Percentiles rank a stretch among this genome's conserved stretches.
These are phyloP conservation scores for Xanthoconium purpureum DNA, from an alignment of 768 basidiomycete species.

Conservation along the genomic window DNA sequence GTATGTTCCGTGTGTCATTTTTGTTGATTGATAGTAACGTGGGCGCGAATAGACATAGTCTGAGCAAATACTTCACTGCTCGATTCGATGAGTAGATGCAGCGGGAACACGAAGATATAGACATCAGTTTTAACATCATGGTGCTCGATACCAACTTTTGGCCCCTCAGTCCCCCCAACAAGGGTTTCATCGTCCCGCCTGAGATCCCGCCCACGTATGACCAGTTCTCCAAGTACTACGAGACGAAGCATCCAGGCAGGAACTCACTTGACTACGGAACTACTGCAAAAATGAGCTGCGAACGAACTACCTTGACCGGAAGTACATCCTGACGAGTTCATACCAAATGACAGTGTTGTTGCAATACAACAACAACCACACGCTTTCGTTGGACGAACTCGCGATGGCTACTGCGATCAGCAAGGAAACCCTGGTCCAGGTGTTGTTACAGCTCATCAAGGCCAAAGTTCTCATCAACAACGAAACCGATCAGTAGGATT, in stretches of 20 bases:
- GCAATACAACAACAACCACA: slow-evolving; percentile 91
- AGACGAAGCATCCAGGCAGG: slow-evolving; percentile 88
- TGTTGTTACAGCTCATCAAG: slow-evolving; percentile 64
- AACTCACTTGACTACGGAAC: slow-evolving; percentile 99
- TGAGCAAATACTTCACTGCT: slow-evolving; percentile 93
- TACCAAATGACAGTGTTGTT: slow-evolving; percentile 92
- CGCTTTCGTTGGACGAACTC: slow-evolving; percentile 78
- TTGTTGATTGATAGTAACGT: slow-evolving; percentile 1
- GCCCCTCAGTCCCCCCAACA: slow-evolving; percentile 80
- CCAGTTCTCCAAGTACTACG: slow-evolving; percentile 90
- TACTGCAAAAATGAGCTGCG: slow-evolving; percentile 95
- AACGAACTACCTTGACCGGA: slow-evolving; percentile 89
- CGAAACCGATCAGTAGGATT: slow-evolving; percentile 84
- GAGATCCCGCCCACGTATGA: slow-evolving; percentile 88
- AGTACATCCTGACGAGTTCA: slow-evolving; percentile 91
- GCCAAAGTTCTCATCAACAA: slow-evolving; percentile 88
- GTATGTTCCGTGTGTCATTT: slow-evolving; percentile 37
- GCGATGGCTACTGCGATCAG: slow-evolving; percentile 73
- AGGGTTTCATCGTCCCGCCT: slow-evolving; percentile 84
- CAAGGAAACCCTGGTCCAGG: slow-evolving; percentile 74
- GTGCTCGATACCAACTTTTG: slow-evolving; percentile 96
- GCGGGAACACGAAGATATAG: slow-evolving; percentile 79
- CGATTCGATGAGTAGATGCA: slow-evolving; percentile 93
- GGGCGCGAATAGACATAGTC: slow-evolving; percentile 68
- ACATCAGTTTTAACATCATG: slow-evolving; percentile 89